A percentile compares a stretch with the other conserved stretches of the same genome.
These are phyloP conservation scores for Centrapalus pauciflorus DNA, from an alignment of 129 eudicot species.

Conservation along the genomic window DNA sequence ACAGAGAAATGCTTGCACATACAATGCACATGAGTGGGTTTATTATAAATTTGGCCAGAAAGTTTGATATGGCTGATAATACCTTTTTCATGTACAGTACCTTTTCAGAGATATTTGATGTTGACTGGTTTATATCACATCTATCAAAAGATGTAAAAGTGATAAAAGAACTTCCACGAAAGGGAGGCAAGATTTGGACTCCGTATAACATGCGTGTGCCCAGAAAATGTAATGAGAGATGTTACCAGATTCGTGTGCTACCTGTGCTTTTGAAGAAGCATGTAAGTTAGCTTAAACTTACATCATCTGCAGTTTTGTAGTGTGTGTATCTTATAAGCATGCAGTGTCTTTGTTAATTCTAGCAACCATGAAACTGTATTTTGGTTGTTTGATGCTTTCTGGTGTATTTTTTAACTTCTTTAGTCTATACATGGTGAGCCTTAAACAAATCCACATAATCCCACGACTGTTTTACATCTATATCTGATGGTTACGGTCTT, in stretches of 20 bases:
- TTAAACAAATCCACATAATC: neutral
- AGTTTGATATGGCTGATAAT: conserved; percentile 21
- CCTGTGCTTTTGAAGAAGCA: conserved; percentile 78
- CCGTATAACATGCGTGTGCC: conserved; percentile 89
- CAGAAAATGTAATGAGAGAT: conserved; percentile 77
- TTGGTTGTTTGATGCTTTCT: neutral
- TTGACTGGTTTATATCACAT: conserved; percentile 84
- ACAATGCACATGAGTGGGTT: conserved; percentile 22
- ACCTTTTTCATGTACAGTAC: conserved; percentile 50
- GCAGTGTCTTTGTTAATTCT: neutral
- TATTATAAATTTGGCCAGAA: conserved; percentile 1
- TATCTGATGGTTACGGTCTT: neutral
- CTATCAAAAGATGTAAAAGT: conserved; percentile 71
- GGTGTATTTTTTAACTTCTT: neutral
- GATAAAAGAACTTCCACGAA: conserved; percentile 71
- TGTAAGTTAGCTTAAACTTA: conserved; percentile 41
- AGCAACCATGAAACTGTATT: neutral
- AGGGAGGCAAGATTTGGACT: conserved; percentile 55
- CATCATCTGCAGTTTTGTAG: neutral
- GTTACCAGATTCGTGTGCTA: conserved; percentile 74
- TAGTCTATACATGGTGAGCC: neutral
- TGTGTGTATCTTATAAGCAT: neutral
- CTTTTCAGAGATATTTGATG: conserved; percentile 84
- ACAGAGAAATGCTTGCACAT: conserved; percentile 21
- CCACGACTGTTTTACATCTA: neutral